These are phyloP conservation scores for Solanum habrochaites DNA, from an alignment of 257 asterid species.

Conservation along the genomic window DNA sequence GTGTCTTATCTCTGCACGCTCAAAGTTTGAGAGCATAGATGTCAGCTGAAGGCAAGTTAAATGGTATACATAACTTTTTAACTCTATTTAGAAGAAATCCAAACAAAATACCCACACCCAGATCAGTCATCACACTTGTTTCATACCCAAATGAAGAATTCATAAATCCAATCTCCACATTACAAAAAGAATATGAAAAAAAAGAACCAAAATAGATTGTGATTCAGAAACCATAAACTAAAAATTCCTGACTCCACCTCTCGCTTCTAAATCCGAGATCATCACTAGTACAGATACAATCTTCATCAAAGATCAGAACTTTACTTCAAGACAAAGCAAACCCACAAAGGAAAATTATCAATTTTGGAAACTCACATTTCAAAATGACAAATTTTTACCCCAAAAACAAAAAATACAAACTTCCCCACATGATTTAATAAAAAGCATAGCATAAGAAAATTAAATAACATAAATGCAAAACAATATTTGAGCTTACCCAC, in stretches of 20 bases:
- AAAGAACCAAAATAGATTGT: background rate
- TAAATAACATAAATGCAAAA: background rate
- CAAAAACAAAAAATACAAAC: background rate
- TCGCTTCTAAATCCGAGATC: background rate
- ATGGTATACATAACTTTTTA: background rate
- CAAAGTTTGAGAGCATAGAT: too few relatives aligned
- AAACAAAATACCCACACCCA: background rate
- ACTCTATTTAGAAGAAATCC: background rate
- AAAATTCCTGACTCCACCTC: background rate
- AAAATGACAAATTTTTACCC: background rate
- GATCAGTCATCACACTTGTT: background rate
- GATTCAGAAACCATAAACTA: background rate
- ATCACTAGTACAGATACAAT: background rate
- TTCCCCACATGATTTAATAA: conserved; percentile 10
- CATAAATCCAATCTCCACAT: background rate
- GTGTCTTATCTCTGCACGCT: background rate
- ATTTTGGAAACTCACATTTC: background rate
- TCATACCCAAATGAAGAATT: background rate
- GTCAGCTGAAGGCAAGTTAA: too few relatives aligned
- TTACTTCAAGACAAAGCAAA: background rate
- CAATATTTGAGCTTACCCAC: conserved; percentile 35
- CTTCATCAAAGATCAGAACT: background rate
- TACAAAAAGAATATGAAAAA: background rate
- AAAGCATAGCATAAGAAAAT: background rate
- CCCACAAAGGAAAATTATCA: background rate